These are phyloP conservation scores for Fusarium hostae DNA, from an alignment of 2,329 filamentous ascomycete genomes.

Conservation along the genomic window DNA sequence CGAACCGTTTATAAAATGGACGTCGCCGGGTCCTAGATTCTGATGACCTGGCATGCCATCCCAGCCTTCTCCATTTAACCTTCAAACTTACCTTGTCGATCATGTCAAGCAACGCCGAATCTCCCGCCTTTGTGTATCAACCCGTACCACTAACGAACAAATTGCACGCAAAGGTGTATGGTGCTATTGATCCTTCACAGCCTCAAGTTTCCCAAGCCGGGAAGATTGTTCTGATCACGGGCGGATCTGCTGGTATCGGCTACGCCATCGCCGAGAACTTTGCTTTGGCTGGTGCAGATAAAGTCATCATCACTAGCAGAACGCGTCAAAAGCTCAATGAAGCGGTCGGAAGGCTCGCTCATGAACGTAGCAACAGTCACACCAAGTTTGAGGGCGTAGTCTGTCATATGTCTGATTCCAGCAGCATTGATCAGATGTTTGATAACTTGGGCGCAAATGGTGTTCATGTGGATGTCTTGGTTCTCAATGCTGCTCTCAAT, in stretches of 20 bases:
- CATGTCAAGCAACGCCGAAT: background rate
- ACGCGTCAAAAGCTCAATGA: background rate
- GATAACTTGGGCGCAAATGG: background rate
- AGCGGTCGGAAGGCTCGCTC: background rate
- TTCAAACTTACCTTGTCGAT: background rate
- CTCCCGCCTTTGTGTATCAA: background rate
- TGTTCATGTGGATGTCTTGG: background rate
- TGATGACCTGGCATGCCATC: background rate
- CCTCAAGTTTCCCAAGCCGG: background rate
- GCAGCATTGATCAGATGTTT: background rate
- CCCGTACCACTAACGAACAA: background rate
- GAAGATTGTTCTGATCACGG: background rate
- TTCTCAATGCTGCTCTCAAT: background rate
- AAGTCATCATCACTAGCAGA: background rate
- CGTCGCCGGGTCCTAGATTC: background rate
- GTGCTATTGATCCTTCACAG: background rate
- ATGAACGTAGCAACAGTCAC: accelerated
- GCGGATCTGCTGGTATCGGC: background rate
- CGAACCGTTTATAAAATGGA: background rate
- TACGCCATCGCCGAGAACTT: background rate
- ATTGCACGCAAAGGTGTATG: background rate
- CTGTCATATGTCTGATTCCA: background rate
- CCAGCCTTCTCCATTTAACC: too few relatives aligned
- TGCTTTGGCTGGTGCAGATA: background rate
- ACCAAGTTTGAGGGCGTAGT: background rate